phyloP scores from a whole-genome alignment of 2,329 filamentous ascomycete genomes.

The Dothideomycetes sp. region DNA sequence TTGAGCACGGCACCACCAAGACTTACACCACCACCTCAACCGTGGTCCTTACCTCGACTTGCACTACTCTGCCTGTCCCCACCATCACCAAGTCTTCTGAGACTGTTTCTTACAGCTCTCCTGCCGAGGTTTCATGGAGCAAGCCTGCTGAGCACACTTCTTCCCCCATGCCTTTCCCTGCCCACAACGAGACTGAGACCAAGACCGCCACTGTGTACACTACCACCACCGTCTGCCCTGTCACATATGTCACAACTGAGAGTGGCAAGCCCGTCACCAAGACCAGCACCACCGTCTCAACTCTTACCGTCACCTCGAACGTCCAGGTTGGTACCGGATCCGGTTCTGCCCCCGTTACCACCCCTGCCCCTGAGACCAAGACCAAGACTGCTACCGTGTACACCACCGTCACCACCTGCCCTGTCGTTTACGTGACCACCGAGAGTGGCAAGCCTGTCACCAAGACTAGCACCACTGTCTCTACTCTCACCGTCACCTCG shows the following conservation, averaged over 20 bases:
- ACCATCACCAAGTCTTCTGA: neutral
- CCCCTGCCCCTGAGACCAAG: neutral
- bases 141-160: neutral
- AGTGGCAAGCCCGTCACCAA: conserved; percentile 19
- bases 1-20: conserved; percentile 15
- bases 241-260: conserved; percentile 17
- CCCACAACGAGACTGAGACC: neutral
- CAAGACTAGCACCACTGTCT: neutral
- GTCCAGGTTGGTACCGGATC: neutral
- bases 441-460: neutral
- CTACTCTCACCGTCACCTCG: neutral
- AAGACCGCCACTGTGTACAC: neutral
- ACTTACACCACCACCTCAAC: conserved; percentile 7
- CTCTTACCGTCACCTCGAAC: conserved; percentile 18
- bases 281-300: conserved; percentile 19
- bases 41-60: neutral
- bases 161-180: neutral
- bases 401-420: conserved; percentile 3
- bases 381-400: neutral
- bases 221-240: neutral
- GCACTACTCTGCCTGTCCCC: neutral
- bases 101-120: neutral
- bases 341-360: neutral
- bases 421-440: conserved; percentile 1
- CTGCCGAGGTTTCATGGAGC: no score